Evolutionary conservation across 257 asterid species (phyloP), one percentile per base, ranked within the genome.

Genomic region (Solanum chiquidenum): DNA sequence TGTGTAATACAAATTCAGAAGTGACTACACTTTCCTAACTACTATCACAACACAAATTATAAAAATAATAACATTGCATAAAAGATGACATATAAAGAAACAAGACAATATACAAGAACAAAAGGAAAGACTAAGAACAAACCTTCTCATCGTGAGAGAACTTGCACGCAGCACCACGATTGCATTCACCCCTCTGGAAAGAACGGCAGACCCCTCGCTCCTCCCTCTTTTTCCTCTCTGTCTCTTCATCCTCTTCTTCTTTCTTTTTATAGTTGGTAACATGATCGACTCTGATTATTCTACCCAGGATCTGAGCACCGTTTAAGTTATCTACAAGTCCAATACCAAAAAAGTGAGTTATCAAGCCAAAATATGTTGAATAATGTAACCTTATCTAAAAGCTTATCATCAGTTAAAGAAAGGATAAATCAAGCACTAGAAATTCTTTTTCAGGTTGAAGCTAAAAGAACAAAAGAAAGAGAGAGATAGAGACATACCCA

Each of bases 191-290:
- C 90, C 68, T 93, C 86, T 97, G 99, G 89, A 97, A 95, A 90
- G 99, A 98, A 86, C 98, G 98, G 86, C 99, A 97, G 5, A 97
- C 95, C 12, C 99, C 99, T 8, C 99, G 90, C 88, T 93, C 99
- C 92, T 97, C 98, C 88, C 99, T 94, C 94, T 94, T 97, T 93
- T 86, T 92, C 90, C 93, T 94, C 92, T 25, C 92, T 4, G 98
- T 92, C 92, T 97, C 99, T 87, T 95, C 99, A 55, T 97, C 99
- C 93, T 97, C 99, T 91, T 97, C 99, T 91, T 95, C 98, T 75
- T 92, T 89, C 89, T 95, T 97, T 87, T 95, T 95, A 87, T 97
- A 97, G 37, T 92, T 97, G 38, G 72, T 87, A 60, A 94, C 98
- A 74, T 97, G 99, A 89, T 97, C 99, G 80, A 97, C 99, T 90